A percentile compares a stretch with the other conserved stretches of the same genome.
Conservation (phyloP, 306 rosid species). For the Canavalia ensiformis region DNA sequence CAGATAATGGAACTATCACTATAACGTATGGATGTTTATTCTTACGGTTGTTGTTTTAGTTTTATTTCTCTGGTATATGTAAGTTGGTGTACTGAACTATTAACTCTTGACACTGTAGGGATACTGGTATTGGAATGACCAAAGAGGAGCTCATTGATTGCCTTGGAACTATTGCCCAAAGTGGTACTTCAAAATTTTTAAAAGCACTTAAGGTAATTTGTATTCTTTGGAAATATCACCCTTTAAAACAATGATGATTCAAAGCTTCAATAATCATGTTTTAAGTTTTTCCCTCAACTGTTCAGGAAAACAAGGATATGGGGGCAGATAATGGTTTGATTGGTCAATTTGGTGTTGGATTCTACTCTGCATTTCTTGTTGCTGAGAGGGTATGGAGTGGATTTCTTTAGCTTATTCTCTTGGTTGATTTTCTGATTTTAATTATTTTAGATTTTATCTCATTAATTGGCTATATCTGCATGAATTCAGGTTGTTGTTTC, state of each 20-base stretch:
- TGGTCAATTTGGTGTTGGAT: constrained; percentile 99
- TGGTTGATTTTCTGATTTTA: constrained; percentile 14
- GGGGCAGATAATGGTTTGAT: constrained; percentile 93
- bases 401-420: constrained; percentile 23
- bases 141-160: constrained; percentile 91
- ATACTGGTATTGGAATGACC: constrained; percentile 98
- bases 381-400: constrained; percentile 79
- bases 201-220: constrained; percentile 86
- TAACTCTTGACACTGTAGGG: constrained; percentile 55
- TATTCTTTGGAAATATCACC: not conserved
- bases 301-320: constrained; percentile 87
- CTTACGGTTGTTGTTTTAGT: not conserved
- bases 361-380: constrained; percentile 98
- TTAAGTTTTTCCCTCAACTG: not conserved
- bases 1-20: constrained; percentile 86
- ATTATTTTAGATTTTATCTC: constrained; percentile 3
- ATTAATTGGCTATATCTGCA: constrained; percentile 49
- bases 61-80: not conserved
- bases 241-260: constrained; percentile 4
- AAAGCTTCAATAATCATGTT: constrained; percentile 19
- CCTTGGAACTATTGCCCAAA: constrained; percentile 99
- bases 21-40: constrained; percentile 64
- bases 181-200: constrained; percentile 98
- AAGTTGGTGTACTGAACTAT: constrained; percentile 30
- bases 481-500: constrained; percentile 84